phyloP scores from a whole-genome alignment of 495 filamentous ascomycete genomes.

The Penicillium bialowiezense region DNA sequence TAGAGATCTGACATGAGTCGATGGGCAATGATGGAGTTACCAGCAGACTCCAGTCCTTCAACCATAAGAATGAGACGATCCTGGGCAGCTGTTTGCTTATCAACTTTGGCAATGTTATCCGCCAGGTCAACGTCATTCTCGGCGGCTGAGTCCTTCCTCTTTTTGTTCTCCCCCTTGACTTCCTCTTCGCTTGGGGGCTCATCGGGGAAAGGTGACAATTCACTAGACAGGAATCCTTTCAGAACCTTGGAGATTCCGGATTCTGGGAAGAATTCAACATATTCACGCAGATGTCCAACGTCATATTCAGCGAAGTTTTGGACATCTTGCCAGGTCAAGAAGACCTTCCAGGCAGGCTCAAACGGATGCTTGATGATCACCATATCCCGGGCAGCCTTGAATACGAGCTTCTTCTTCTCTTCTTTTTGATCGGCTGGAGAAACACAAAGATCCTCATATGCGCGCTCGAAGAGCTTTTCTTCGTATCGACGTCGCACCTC shows the following conservation, averaged over 20 bases:
- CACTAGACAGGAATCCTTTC: slow-evolving; percentile 74
- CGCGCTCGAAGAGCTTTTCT: slow-evolving; percentile 82
- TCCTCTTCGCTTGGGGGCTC: slow-evolving; percentile 32
- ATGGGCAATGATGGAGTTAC: slow-evolving; percentile 75
- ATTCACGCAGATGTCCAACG: slow-evolving; percentile 69
- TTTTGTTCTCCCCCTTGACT: slow-evolving; percentile 27
- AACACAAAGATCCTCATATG: slow-evolving; percentile 70
- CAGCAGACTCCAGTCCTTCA: slow-evolving; percentile 71
- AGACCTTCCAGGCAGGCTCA: slow-evolving; percentile 84
- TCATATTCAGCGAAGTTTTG: slow-evolving; percentile 72
- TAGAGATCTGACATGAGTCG: slow-evolving; percentile 84
- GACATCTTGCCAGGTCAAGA: slow-evolving; percentile 83
- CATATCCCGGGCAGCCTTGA: slow-evolving; percentile 78
- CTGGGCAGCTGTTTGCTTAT: slow-evolving; percentile 56
- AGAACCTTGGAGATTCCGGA: slow-evolving; percentile 77
- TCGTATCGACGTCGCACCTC: slow-evolving; percentile 80
- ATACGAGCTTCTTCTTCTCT: slow-evolving; percentile 64
- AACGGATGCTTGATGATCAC: slow-evolving; percentile 95
- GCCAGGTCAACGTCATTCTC: neutral
- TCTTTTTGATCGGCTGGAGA: slow-evolving; percentile 62
- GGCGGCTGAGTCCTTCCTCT: slow-evolving; percentile 15
- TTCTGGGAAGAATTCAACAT: slow-evolving; percentile 79
- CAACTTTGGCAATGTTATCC: neutral
- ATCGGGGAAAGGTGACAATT: slow-evolving; percentile 74
- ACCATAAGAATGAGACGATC: slow-evolving; percentile 78